Base-by-base conservation (phyloP, 1,284 basidiomycete genomes). In the Rhodotorula sp. region DNA sequence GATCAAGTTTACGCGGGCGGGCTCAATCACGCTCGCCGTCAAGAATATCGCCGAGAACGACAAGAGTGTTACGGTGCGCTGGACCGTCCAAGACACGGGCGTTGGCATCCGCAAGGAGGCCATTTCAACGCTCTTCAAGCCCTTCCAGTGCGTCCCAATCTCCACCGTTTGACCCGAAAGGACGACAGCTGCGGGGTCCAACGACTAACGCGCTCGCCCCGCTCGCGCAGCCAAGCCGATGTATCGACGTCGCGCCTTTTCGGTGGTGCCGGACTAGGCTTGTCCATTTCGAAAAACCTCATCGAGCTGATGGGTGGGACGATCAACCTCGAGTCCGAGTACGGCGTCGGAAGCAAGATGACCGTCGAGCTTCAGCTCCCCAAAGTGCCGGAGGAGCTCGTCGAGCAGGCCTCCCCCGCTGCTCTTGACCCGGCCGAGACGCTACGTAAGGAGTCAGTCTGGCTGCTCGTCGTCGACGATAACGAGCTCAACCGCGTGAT, bases 81-180 rank as follows among this genome's bases (percentile, higher is more conserved):
- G 81, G 63, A 77, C 80, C 56, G 78, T 82, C 17, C 73, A 78
- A 48, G 81, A 82, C 64, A 81, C 81, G 25, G 81, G 81, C 34
- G 79, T 81, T 53, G 81, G 81, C 61, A 81, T 82, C 65, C 79
- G 78, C 32, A 73, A 80, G 41, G 76, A 77, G 29, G 77, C 78
- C 25, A 72, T 80, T 39, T 67, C 76, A 54, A 67, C 70, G 61
- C 77, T 82, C 51, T 82, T 82, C 76, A 76, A 81, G 69, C 79
- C 81, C 7, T 82, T 81, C 76, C 81, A 75, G 71, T 82, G 17
- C 77, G 81, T 56, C 51, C 1, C 21, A 4, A 15, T 39, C 70
- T 79, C 29, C 78, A 10, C 7, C 48, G 22, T 4, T n/a, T 7
- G 3, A 3, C 25, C 3, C 9, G 22, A 22, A 22, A 22, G 19